Evolutionary conservation across 805 yeast species (phyloP), one percentile per base, ranked within the genome.

Genomic region (Metschnikowia drakensbergensis): DNA sequence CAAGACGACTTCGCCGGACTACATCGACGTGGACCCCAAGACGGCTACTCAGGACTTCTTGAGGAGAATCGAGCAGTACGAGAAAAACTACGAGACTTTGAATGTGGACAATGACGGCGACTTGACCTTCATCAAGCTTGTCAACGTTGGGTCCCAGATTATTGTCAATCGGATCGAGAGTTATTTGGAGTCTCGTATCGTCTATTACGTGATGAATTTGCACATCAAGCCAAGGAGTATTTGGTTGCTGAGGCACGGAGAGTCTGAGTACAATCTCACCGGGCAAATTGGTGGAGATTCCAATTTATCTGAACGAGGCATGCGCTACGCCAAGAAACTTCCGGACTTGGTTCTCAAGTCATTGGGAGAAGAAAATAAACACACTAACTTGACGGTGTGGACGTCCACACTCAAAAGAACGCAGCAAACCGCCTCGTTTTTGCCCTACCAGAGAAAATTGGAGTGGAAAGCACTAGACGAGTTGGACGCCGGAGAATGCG

Each of bases 271-370:
- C 70, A 94, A 94, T 65, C 76, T 94, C 50, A 90, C 90, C 43
- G 97, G 97, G 29, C 89, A 89, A 66, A 88, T 94, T 54, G 99
- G 99, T 31, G 99, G 98, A 22, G 97, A 92, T 70, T 87, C 96
- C 2, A 80, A 84, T 57, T 73, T 92, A 46, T 83, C 92, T 43
- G 85, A 83, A 49, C 77, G 98, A 37, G 98, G 98, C 5, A 76
- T 83, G 68, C 72, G 84, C 58, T 92, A 92, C 62, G 92, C 97
- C 4, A 69, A 76, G 44, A 88, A 84, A 65, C 78, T 92, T 54
- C 96, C 96, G 0, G 82, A 81, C 31, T 63, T 92, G 53, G 91
- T 89, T 1, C 75, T 75, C 48, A 77, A 84, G 54, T 82, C 84
- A 4, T 77, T 83, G 40, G 82, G 85, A 42, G 77, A 76, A 48